Conservation (phyloP, 2,329 filamentous ascomycete species). For the Pseudopyricularia javanii region DNA sequence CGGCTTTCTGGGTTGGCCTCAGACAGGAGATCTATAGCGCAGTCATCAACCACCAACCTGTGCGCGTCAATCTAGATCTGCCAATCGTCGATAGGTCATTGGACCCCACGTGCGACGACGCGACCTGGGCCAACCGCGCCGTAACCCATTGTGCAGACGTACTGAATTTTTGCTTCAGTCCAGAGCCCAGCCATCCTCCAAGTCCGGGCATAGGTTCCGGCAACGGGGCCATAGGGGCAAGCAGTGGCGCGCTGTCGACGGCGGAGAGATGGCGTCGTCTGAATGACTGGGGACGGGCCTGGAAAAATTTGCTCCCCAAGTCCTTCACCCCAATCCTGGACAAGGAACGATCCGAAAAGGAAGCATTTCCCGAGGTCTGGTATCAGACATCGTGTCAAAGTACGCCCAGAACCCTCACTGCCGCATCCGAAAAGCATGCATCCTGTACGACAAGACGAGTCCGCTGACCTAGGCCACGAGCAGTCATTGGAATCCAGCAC, state of each 20-base stretch:
- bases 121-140: conserved; percentile 47
- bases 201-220: background rate
- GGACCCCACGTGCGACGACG: conserved; percentile 30
- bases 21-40: conserved; percentile 48
- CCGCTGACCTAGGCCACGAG: background rate
- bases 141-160: conserved; percentile 52
- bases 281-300: conserved; percentile 29
- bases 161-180: conserved; percentile 48
- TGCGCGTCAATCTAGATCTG: conserved; percentile 36
- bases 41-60: conserved; percentile 30
- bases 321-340: conserved; percentile 42
- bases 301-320: conserved; percentile 31
- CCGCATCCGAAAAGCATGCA: background rate
- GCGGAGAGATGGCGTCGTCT: conserved; percentile 28
- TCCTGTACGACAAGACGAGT: background rate
- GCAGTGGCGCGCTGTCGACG: conserved; percentile 10
- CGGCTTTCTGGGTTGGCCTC: conserved; percentile 44
- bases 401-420: conserved; percentile 12
- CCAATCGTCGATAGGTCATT: conserved; percentile 38
- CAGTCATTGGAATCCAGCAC: conserved; percentile 48
- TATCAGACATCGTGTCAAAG: conserved; percentile 43
- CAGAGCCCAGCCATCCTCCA: conserved; percentile 11
- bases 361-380: conserved; percentile 44
- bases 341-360: conserved; percentile 21
- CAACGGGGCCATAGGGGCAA: background rate